Conservation (phyloP, 139 green algal species). For the Chlamydomonas incerta region DNA sequence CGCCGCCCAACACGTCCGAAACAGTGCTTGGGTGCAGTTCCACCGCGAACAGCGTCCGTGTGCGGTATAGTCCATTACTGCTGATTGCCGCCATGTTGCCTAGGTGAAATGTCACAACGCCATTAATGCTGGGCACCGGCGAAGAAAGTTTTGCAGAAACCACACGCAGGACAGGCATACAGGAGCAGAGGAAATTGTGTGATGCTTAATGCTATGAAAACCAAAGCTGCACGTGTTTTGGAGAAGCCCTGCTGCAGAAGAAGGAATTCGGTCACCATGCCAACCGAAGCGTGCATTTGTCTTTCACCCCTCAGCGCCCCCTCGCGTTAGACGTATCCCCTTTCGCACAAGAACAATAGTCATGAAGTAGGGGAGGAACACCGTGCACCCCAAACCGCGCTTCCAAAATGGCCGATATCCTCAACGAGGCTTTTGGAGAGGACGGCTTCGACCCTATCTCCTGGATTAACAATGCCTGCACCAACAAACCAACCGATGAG, state of each 20-base stretch:
- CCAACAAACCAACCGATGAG: conserved; percentile 50
- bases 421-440: conserved; percentile 58
- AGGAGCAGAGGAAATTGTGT: too few relatives aligned
- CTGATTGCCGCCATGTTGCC: neutral
- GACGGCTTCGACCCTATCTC: conserved; percentile 68
- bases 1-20: conserved; percentile 36
- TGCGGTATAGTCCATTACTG: neutral
- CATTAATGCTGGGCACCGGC: neutral
- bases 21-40: conserved; percentile 68
- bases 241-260: too few relatives aligned
- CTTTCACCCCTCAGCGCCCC: too few relatives aligned
- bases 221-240: too few relatives aligned
- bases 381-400: too few relatives aligned
- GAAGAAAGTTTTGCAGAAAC: neutral
- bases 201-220: too few relatives aligned
- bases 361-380: too few relatives aligned
- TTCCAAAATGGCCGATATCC: conserved; percentile 10
- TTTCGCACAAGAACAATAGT: too few relatives aligned
- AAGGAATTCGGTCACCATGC: too few relatives aligned
- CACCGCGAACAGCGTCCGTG: conserved; percentile 41
- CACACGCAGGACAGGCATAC: neutral
- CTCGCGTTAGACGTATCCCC: too few relatives aligned
- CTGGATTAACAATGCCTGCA: conserved; percentile 74
- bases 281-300: too few relatives aligned
- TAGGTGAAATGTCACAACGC: neutral